These are phyloP conservation scores for Ganoderma meredithae DNA, from an alignment of 1,284 basidiomycete genomes.

Conservation along the genomic window DNA sequence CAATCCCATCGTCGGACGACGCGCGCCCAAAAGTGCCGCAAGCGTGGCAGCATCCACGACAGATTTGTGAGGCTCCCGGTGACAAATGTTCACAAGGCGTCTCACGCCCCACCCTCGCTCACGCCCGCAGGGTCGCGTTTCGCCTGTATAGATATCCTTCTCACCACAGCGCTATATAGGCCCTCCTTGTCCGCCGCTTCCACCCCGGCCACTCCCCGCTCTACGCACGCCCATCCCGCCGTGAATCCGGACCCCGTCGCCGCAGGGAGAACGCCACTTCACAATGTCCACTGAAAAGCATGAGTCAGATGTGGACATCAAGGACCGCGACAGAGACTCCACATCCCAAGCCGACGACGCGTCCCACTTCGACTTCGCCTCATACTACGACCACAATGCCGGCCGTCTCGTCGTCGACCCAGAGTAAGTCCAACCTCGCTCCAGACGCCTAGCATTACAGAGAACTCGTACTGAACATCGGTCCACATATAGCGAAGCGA, in stretches of 20 bases:
- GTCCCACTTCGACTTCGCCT: conserved; percentile 48
- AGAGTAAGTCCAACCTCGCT: conserved; percentile 44
- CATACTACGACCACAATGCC: conserved; percentile 62
- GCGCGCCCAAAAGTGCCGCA: background rate
- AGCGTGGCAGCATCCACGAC: background rate
- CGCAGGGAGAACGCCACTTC: background rate
- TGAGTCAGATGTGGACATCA: conserved; percentile 24
- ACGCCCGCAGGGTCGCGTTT: background rate
- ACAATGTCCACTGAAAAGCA: conserved; percentile 24
- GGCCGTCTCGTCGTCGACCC: conserved; percentile 72
- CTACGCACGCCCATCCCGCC: background rate
- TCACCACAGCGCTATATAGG: background rate
- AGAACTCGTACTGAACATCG: conserved; percentile 17
- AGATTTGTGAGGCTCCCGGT: background rate
- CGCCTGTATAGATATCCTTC: background rate
- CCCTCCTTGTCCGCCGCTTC: background rate
- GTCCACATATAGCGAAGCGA: conserved; percentile 52
- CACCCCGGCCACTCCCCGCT: background rate
- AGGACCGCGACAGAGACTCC: conserved; percentile 17
- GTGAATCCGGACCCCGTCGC: background rate
- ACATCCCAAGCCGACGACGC: conserved; percentile 17
- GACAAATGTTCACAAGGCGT: conserved; percentile 3
- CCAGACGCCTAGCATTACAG: background rate
- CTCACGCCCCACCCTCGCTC: background rate
- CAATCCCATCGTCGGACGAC: background rate